Evolutionary conservation across 192 early-diverging fungal genomes (phyloP).

Genomic region (Rhizophagus sp.): DNA sequence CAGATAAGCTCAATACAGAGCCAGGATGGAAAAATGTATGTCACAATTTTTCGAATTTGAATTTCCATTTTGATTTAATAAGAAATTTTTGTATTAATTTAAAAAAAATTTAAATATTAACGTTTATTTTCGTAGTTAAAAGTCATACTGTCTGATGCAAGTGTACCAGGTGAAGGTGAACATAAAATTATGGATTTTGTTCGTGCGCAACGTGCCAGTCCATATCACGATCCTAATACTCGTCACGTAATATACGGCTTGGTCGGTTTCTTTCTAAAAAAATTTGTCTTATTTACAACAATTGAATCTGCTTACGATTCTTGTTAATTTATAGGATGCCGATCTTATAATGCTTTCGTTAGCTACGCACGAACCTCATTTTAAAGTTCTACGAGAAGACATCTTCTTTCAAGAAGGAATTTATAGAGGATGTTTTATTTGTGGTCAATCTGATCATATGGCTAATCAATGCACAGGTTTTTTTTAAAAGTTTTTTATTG

Average conservation of each 20-base stretch:
- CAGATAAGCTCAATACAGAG: constrained; percentile 83
- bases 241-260: constrained; percentile 91
- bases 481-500: not conserved
- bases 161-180: constrained; percentile 97
- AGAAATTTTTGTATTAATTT: constrained; percentile 5
- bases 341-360: constrained; percentile 98
- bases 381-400: constrained; percentile 94
- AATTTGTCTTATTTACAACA: not conserved
- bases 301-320: not conserved
- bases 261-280: constrained; percentile 37
- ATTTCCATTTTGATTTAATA: not conserved
- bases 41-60: not conserved
- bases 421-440: constrained; percentile 67
- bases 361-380: constrained; percentile 96
- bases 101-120: not conserved
- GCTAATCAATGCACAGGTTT: constrained; percentile 65
- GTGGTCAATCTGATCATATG: constrained; percentile 65
- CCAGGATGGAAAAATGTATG: constrained; percentile 77
- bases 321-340: constrained; percentile 66
- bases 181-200: constrained; percentile 99
- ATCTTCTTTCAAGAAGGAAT: constrained; percentile 76
- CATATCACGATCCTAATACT: constrained; percentile 87
- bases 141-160: constrained; percentile 91
- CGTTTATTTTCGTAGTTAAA: constrained; percentile 52
- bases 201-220: constrained; percentile 73